Evolutionary conservation across 768 basidiomycete genomes (phyloP).

Genomic region (Hygrocybe coccinea): DNA sequence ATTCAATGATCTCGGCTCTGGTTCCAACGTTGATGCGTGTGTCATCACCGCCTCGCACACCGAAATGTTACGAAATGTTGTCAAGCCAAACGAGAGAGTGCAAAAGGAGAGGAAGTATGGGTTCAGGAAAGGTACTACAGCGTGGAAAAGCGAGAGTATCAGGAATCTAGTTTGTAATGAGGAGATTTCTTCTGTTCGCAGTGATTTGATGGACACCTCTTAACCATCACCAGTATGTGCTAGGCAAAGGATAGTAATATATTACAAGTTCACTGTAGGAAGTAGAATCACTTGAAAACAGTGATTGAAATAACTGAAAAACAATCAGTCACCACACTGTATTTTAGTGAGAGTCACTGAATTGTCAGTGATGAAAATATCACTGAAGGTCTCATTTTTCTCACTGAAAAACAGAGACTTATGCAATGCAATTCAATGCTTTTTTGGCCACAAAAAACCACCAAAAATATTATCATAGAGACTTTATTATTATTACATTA

Average conservation of each 20-base stretch:
- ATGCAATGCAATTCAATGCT: too few relatives aligned
- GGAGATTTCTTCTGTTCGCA: constrained; percentile 50
- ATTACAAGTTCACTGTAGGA: too few relatives aligned
- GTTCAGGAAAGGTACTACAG: constrained; percentile 85
- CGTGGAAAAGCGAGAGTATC: constrained; percentile 78
- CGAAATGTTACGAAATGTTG: constrained; percentile 91
- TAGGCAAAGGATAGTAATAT: neutral
- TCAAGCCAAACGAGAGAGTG: constrained; percentile 83
- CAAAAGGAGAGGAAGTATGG: constrained; percentile 67
- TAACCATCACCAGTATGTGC: constrained; percentile 26
- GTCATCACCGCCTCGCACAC: constrained; percentile 83
- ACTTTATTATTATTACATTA: too few relatives aligned
- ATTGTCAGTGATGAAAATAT: too few relatives aligned
- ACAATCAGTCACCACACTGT: too few relatives aligned
- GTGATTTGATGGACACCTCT: constrained; percentile 81
- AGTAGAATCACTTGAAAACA: too few relatives aligned
- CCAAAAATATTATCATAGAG: too few relatives aligned
- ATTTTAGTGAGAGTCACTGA: too few relatives aligned
- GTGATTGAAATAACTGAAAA: too few relatives aligned
- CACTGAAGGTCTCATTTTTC: too few relatives aligned
- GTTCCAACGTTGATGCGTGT: constrained; percentile 97
- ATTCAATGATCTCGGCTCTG: constrained; percentile 98
- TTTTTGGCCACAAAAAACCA: too few relatives aligned
- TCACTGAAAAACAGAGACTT: too few relatives aligned
- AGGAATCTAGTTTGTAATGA: constrained; percentile 69